These are phyloP conservation scores for Phoma herbarum DNA, from an alignment of 2,329 filamentous ascomycete genomes.

Conservation along the genomic window DNA sequence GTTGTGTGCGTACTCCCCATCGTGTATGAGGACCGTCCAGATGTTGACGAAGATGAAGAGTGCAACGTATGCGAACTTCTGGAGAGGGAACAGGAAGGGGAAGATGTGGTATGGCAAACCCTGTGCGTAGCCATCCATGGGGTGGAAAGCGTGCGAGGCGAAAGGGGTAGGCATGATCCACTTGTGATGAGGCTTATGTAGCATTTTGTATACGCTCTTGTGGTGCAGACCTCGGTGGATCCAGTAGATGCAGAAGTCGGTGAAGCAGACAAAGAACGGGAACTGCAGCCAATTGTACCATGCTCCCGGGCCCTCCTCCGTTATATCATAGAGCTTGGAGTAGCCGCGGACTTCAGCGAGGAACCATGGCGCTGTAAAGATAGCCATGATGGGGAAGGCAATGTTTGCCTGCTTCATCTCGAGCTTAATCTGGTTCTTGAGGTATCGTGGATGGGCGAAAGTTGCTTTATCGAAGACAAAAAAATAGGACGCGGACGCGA, in stretches of 20 bases:
- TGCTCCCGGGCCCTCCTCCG: conserved; percentile 74
- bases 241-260: conserved; percentile 90
- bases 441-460: conserved; percentile 88
- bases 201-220: conserved; percentile 79
- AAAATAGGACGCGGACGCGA: conserved; percentile 82
- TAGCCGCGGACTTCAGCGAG: conserved; percentile 83
- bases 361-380: conserved; percentile 84
- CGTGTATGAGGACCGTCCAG: conserved; percentile 96
- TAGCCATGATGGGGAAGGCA: conserved; percentile 82
- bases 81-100: conserved; percentile 89
- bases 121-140: conserved; percentile 88
- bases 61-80: conserved; percentile 86
- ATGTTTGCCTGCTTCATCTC: conserved; percentile 83
- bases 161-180: conserved; percentile 99
- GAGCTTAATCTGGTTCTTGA: conserved; percentile 88
- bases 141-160: conserved; percentile 94
- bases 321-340: conserved; percentile 86
- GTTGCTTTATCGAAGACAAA: conserved; percentile 93
- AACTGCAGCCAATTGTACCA: conserved; percentile 87
- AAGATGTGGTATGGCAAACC: conserved; percentile 92
- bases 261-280: conserved; percentile 86
- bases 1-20: conserved; percentile 92
- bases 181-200: conserved; percentile 99
- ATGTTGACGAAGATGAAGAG: conserved; percentile 94
- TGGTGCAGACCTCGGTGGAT: conserved; percentile 88